A percentile compares a stretch with the other conserved stretches of the same genome.
Evolutionary conservation across 2,329 filamentous ascomycete genomes (phyloP).

Genomic region (Claviceps purpurea): DNA sequence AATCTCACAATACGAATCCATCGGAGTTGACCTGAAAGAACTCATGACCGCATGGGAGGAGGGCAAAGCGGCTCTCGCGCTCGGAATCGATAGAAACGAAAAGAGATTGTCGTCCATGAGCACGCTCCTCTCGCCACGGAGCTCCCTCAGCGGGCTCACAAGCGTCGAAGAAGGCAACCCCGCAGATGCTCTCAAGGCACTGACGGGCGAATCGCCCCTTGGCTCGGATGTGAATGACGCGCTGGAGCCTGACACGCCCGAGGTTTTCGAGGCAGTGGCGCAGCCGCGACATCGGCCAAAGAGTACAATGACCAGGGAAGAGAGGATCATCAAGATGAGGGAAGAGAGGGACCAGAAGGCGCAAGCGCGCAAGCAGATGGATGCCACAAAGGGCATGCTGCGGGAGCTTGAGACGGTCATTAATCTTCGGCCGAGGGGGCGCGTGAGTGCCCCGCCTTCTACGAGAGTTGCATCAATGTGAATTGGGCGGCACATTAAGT

Average conservation of each 20-base stretch:
- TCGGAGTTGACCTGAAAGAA: constrained; percentile 72
- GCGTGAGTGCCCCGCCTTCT: constrained; percentile 21
- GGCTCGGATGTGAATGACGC: constrained; percentile 38
- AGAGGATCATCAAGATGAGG: constrained; percentile 75
- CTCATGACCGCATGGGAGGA: constrained; percentile 77
- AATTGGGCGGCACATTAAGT: constrained; percentile 4
- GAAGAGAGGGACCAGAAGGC: constrained; percentile 72
- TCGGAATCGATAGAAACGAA: constrained; percentile 70
- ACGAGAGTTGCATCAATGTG: constrained; percentile 29
- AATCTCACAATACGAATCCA: constrained; percentile 86
- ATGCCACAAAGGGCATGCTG: constrained; percentile 81
- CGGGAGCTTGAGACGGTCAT: constrained; percentile 88
- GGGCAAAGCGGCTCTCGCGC: constrained; percentile 69
- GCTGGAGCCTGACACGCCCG: constrained; percentile 53
- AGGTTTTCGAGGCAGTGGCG: constrained; percentile 86
- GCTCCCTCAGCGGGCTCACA: constrained; percentile 54
- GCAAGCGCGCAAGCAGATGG: constrained; percentile 55
- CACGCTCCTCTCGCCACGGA: constrained; percentile 42
- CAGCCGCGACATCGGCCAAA: constrained; percentile 45
- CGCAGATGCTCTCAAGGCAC: constrained; percentile 55
- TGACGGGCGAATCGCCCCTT: constrained; percentile 57
- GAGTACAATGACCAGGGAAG: constrained; percentile 65
- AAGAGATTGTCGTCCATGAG: constrained; percentile 53
- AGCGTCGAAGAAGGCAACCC: constrained; percentile 41
- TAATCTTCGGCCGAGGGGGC: constrained; percentile 32